phyloP scores from a whole-genome alignment of 2,329 filamentous ascomycete genomes.

The Xylaria polymorpha region DNA sequence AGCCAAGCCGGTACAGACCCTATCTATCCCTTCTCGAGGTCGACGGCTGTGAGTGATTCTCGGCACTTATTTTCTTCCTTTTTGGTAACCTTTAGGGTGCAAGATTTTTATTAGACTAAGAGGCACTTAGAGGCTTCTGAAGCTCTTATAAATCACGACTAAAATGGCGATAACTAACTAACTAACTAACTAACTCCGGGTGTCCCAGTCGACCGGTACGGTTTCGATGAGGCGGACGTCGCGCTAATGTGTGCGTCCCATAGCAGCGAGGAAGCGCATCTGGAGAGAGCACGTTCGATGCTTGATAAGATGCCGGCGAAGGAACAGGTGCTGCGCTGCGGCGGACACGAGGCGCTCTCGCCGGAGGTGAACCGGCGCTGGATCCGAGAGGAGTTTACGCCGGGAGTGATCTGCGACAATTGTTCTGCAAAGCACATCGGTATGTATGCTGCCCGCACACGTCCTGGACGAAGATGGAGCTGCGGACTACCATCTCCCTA shows the following conservation, averaged over 20 bases:
- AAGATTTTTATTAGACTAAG: no score
- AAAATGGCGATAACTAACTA: no score
- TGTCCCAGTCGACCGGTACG: neutral
- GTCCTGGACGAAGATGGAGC: neutral
- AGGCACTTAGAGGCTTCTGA: no score
- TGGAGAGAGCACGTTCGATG: no score
- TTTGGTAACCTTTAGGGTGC: no score
- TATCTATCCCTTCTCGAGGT: neutral
- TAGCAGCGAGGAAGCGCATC: no score
- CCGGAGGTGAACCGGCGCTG: neutral
- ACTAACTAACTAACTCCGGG: no score
- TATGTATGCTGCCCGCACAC: neutral
- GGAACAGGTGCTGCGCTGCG: neutral
- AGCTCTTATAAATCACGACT: no score
- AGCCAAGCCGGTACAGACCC: neutral
- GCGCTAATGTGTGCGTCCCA: no score
- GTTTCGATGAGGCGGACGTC: neutral
- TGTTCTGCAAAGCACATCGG: neutral
- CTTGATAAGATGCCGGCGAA: neutral
- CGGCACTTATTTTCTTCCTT: no score
- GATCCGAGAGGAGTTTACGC: neutral
- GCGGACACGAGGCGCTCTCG: neutral
- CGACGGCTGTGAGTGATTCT: neutral
- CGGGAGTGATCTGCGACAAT: neutral
- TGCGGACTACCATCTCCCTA: neutral